A percentile compares a stretch with the other conserved stretches of the same genome.
Conservation (phyloP, 106 monocot genomes). For the Acanthochlamys bracteata region DNA sequence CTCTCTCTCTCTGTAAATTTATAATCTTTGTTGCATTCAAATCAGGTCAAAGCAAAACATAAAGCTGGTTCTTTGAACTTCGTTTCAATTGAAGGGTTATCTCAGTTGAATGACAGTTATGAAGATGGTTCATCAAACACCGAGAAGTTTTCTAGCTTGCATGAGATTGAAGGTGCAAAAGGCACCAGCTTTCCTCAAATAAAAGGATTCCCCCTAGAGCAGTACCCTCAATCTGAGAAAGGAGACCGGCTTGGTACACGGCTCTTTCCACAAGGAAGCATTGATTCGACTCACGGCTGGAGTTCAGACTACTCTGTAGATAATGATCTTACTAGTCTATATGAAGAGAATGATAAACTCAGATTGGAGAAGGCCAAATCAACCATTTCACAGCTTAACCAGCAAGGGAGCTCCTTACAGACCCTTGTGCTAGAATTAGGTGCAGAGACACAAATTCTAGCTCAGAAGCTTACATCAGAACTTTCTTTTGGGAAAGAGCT, state of each 20-base stretch:
- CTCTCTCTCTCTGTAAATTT: too few relatives aligned
- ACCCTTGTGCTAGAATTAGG: slow-evolving; percentile 46
- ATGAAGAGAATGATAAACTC: slow-evolving; percentile 66
- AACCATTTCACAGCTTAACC: slow-evolving; percentile 63
- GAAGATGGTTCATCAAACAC: slow-evolving; percentile 72
- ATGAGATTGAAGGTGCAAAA: slow-evolving; percentile 37
- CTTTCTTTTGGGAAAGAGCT: slow-evolving; percentile 61
- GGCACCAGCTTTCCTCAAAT: slow-evolving; percentile 23
- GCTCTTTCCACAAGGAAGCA: slow-evolving; percentile 42
- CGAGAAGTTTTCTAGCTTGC: slow-evolving; percentile 50
- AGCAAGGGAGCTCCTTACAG: slow-evolving; percentile 67
- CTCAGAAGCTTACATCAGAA: slow-evolving; percentile 53
- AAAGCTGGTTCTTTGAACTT: slow-evolving; percentile 32
- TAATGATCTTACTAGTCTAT: slow-evolving; percentile 46
- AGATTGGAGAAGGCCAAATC: slow-evolving; percentile 57
- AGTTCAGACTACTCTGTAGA: slow-evolving; percentile 52
- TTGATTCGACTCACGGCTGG: slow-evolving; percentile 65
- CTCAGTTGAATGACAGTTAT: slow-evolving; percentile 45
- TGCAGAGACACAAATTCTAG: slow-evolving; percentile 56
- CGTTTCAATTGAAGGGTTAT: slow-evolving; percentile 25
- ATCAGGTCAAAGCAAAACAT: slow-evolving; percentile 51
- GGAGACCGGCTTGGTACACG: slow-evolving; percentile 12
- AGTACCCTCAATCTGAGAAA: slow-evolving; percentile 30
- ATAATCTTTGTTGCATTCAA: not conserved
- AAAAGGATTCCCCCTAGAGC: slow-evolving; percentile 19